Conservation (phyloP, 2,329 filamentous ascomycete genomes). For the Pyrenochaeta sp. region DNA sequence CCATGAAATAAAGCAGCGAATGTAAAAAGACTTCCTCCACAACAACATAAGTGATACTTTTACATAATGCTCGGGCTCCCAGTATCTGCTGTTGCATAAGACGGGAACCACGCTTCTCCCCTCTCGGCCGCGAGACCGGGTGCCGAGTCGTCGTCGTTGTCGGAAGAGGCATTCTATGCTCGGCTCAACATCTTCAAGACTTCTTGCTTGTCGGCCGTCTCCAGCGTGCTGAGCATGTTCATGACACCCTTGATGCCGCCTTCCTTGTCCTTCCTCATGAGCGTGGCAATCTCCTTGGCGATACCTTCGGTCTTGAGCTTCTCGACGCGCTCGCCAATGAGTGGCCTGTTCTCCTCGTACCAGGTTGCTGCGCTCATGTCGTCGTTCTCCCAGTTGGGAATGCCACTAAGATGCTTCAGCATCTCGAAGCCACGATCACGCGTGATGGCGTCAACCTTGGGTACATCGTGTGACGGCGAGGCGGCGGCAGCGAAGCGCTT, state of each 20-base stretch:
- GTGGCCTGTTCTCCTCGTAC: conserved; percentile 95
- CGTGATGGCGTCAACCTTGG: conserved; percentile 50
- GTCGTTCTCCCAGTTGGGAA: conserved; percentile 77
- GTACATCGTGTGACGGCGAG: conserved; percentile 49
- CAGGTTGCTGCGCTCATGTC: conserved; percentile 88
- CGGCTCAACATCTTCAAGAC: conserved; percentile 66
- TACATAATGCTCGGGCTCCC: too few species aligned
- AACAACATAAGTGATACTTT: too few species aligned
- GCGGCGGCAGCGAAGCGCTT: conserved; percentile 74
- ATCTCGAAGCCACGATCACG: conserved; percentile 75
- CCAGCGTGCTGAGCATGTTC: conserved; percentile 84
- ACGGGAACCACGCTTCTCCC: too few species aligned
- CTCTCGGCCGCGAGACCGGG: too few species aligned
- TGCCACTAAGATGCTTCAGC: conserved; percentile 82
- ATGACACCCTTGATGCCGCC: conserved; percentile 84
- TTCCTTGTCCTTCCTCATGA: conserved; percentile 71
- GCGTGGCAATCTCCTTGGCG: conserved; percentile 71
- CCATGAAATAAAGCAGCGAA: conserved; percentile 15
- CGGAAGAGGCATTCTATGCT: conserved; percentile 42
- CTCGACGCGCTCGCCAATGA: conserved; percentile 84
- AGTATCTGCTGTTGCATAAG: too few species aligned
- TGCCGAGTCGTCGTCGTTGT: not conserved
- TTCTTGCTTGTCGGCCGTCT: conserved; percentile 86
- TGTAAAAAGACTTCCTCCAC: too few species aligned
- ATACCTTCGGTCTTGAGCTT: conserved; percentile 78